These are phyloP conservation scores for Eucalyptus curtisii DNA, from an alignment of 345 rosid genomes.

Conservation along the genomic window DNA sequence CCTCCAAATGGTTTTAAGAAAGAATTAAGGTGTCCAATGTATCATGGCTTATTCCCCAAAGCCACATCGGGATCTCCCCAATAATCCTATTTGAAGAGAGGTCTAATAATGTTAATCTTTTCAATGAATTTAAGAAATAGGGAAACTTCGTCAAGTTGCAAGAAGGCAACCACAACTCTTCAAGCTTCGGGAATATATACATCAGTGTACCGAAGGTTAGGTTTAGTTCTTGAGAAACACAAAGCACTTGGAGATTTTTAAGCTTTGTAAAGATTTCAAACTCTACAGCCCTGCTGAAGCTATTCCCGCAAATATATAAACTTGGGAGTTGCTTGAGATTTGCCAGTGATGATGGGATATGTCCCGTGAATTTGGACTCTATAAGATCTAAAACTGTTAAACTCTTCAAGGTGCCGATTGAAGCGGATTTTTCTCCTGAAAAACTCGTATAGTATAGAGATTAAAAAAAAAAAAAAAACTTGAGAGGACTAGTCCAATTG, in stretches of 20 bases:
- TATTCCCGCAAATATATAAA: fast-evolving
- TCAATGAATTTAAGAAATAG: no score
- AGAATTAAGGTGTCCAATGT: fast-evolving
- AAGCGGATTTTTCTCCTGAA: no score
- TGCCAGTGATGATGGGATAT: fast-evolving
- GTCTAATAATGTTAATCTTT: fast-evolving
- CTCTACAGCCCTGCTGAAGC: fast-evolving
- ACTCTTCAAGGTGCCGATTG: fast-evolving
- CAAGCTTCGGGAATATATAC: no score
- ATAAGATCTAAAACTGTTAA: no score
- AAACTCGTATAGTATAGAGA: fast-evolving
- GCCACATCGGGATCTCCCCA: no score
- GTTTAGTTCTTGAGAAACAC: fast-evolving
- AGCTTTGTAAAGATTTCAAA: no score
- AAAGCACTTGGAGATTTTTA: fast-evolving
- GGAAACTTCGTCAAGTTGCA: no score
- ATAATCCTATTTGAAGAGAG: no score
- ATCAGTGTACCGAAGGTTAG: fast-evolving
- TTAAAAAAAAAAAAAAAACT: no score
- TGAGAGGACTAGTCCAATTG: no score
- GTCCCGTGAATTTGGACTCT: fast-evolving
- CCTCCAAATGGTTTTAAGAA: no score
- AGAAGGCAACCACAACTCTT: fast-evolving
- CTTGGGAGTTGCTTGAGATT: fast-evolving
- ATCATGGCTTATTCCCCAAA: fast-evolving